Base-by-base conservation (phyloP, 2,329 filamentous ascomycete species). In the Colletotrichum sublineola region DNA sequence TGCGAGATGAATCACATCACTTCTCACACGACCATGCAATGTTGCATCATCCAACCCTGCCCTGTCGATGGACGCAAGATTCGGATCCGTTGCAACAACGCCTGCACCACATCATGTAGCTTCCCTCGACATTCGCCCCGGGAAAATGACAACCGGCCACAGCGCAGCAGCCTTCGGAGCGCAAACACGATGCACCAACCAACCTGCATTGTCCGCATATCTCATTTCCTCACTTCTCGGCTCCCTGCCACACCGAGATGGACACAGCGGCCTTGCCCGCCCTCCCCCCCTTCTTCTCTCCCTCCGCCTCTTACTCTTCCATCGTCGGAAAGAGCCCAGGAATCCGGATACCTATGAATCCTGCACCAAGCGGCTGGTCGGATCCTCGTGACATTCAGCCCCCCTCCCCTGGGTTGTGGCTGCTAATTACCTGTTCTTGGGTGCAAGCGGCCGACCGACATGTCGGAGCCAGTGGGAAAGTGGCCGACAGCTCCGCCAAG, bases 361-460 rank as follows among this genome's bases (percentile, higher is more conserved):
- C 46, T n/a, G 52, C 38, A 63, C 64, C 61, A 58, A 68, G 56
- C 46, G 40, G 65, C 48, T 63, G 67, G 40, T 48, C 52, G 58
- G 53, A 63, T 68, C 58, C 61, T 71, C 55, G 57, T 52, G 48
- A 57, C 58, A 36, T 52, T 31, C 52, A 52, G 48, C 29, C 58
- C 36, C 36, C 40, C 42, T 18, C 40, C 40, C 40, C 14, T 55
- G 60, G 40, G 46, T 53, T 56, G 69, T 72, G 66, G 69, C 60
- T 63, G 60, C 62, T 64, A 64, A 69, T 65, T 50, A 61, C 31
- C 46, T 40, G 57, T 61, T 69, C 55, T 61, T 72, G 53, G 60
- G 65, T 60, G 44, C 65, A 63, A 57, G 44, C 44, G 58, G 60
- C 53, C 60, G 66, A 72, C 24, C 57, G 56, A 46, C 12, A 36